These are phyloP conservation scores for Cladophialophora chaetospira DNA, from an alignment of 2,329 filamentous ascomycete species.

Conservation along the genomic window DNA sequence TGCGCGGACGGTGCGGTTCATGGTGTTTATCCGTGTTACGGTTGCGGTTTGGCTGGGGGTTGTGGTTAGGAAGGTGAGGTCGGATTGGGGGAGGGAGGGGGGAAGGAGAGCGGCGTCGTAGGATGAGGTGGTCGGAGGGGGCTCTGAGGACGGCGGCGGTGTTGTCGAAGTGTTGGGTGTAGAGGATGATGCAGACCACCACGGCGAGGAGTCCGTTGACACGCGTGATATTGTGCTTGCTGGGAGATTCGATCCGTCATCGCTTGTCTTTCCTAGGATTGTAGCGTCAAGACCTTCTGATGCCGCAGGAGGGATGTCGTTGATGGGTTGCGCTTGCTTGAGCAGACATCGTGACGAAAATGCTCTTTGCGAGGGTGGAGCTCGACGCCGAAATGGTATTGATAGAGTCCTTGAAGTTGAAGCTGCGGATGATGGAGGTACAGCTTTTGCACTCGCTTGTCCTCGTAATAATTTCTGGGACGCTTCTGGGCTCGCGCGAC, in stretches of 20 bases:
- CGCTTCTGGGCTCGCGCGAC: constrained; percentile 12
- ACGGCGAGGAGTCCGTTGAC: no score
- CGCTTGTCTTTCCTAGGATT: background rate
- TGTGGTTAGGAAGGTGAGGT: constrained; percentile 7
- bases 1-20: constrained; percentile 26
- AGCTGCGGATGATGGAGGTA: background rate
- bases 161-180: background rate
- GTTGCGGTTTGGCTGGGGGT: constrained; percentile 10
- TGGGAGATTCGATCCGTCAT: no score
- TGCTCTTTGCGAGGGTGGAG: background rate
- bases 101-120: background rate
- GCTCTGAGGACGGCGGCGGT: background rate
- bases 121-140: background rate
- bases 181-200: background rate
- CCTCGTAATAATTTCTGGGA: background rate
- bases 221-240: no score
- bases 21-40: constrained; percentile 21
- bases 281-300: constrained; percentile 4
- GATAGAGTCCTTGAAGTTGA: background rate
- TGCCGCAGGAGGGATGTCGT: background rate
- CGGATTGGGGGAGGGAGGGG: background rate
- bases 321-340: constrained; percentile 6
- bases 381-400: background rate
- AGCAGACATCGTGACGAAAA: constrained; percentile 12
- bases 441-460: background rate